Evolutionary conservation across 805 yeast species (phyloP).

Genomic region (Schizosaccharomyces cryophilus): DNA sequence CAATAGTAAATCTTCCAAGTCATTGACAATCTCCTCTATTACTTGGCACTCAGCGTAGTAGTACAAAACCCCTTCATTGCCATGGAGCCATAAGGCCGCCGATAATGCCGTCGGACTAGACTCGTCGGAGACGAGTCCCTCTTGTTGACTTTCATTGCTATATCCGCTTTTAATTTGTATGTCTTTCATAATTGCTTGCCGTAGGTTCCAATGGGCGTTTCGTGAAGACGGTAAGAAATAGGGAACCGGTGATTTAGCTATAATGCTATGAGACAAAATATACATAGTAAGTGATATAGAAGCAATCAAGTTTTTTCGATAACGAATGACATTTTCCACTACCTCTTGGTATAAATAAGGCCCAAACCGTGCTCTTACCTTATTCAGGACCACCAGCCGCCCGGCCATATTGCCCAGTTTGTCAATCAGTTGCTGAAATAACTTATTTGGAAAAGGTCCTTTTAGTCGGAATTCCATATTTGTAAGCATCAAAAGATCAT

Average conservation of each 20-base stretch:
- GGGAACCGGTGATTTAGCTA: background rate
- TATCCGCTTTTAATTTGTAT: background rate
- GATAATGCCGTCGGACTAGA: background rate
- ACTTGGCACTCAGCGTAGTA: slow-evolving; percentile 1
- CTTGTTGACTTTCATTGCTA: too few relatives aligned
- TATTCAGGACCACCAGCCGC: background rate
- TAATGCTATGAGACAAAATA: background rate
- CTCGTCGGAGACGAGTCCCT: background rate
- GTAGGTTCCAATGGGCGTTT: background rate
- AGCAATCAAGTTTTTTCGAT: background rate
- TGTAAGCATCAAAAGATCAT: background rate
- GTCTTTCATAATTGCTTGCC: background rate
- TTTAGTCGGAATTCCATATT: background rate
- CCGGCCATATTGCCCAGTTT: background rate
- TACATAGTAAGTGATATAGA: background rate
- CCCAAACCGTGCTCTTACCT: background rate
- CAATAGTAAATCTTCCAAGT: background rate
- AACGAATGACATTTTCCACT: background rate
- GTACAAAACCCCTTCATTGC: background rate
- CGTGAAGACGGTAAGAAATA: background rate
- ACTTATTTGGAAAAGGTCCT: background rate
- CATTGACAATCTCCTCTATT: background rate
- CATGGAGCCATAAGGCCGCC: background rate
- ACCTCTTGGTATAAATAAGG: background rate
- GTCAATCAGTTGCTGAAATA: background rate